Evolutionary conservation across 192 early-diverging fungal species (phyloP).

Genomic region (Podila epigama): DNA sequence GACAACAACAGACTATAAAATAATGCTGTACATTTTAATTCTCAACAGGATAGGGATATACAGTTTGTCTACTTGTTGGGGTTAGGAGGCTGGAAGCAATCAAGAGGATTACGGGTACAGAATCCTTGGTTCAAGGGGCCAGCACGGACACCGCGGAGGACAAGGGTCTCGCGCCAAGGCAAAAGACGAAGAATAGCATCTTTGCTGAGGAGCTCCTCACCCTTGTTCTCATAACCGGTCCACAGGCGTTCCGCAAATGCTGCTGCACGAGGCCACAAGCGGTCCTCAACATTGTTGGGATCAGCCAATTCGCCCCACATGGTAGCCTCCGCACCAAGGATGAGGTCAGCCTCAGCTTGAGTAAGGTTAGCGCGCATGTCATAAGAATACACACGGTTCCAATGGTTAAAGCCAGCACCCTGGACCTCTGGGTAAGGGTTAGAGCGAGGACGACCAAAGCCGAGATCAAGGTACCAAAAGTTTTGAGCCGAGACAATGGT

Average conservation of each 20-base stretch:
- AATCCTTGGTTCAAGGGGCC: slow-evolving; percentile 69
- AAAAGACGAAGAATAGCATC: slow-evolving; percentile 66
- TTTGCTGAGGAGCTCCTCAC: slow-evolving; percentile 59
- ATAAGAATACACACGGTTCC: slow-evolving; percentile 37
- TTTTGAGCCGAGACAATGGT: slow-evolving; percentile 31
- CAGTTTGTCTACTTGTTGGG: not conserved
- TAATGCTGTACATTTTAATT: too few species aligned
- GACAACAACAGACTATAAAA: too few species aligned
- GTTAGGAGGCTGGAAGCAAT: slow-evolving; percentile 50
- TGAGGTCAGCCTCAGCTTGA: slow-evolving; percentile 17
- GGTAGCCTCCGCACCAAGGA: slow-evolving; percentile 37
- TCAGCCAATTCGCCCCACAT: slow-evolving; percentile 48
- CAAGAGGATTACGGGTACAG: slow-evolving; percentile 66
- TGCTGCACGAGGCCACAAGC: slow-evolving; percentile 32
- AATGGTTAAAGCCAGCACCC: slow-evolving; percentile 43
- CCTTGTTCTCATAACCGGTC: slow-evolving; percentile 52
- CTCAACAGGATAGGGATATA: not conserved
- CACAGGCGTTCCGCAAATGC: slow-evolving; percentile 45
- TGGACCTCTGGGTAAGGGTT: slow-evolving; percentile 47
- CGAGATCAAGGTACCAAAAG: slow-evolving; percentile 19
- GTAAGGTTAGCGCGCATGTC: slow-evolving; percentile 30
- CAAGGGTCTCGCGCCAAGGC: slow-evolving; percentile 66
- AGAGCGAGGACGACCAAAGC: slow-evolving; percentile 43
- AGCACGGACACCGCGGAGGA: slow-evolving; percentile 64
- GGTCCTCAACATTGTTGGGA: slow-evolving; percentile 31